Conservation (phyloP, 2,329 filamentous ascomycete genomes). For the Stagonosporopsis tanaceti region DNA sequence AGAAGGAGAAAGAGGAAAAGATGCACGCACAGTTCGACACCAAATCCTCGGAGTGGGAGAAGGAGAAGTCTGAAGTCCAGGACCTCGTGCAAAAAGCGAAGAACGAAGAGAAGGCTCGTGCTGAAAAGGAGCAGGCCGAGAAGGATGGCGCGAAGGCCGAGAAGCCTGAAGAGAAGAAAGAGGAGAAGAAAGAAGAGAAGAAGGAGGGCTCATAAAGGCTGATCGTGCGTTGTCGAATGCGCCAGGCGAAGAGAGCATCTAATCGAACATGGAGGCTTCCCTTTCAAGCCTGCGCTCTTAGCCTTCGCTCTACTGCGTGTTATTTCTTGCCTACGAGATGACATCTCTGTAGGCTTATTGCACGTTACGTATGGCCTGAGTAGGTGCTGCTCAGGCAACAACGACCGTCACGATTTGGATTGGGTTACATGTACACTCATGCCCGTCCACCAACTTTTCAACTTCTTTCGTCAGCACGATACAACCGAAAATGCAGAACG, state of each 20-base stretch:
- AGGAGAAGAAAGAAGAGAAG: conserved; percentile 27
- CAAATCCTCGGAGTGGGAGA: conserved; percentile 81
- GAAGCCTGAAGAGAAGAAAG: conserved; percentile 50
- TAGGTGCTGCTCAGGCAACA: conserved; percentile 13
- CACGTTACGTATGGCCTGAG: conserved; percentile 33
- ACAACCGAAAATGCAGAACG: not conserved
- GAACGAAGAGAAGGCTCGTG: conserved; percentile 48
- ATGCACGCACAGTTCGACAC: conserved; percentile 83
- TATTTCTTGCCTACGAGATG: not conserved
- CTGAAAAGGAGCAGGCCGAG: conserved; percentile 53
- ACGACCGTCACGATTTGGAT: conserved; percentile 29
- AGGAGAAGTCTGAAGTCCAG: conserved; percentile 83
- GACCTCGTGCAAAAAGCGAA: conserved; percentile 68
- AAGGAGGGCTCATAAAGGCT: conserved; percentile 17
- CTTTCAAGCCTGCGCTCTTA: not conserved
- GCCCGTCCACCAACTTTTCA: not conserved
- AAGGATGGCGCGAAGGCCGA: conserved; percentile 57
- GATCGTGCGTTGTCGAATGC: conserved; percentile 1
- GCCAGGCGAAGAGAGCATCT: not conserved
- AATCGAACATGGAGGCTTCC: not conserved
- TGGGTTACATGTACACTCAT: conserved; percentile 1
- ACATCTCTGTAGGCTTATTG: conserved; percentile 2
- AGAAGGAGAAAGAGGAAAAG: conserved; percentile 76
- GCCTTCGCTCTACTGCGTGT: not conserved
- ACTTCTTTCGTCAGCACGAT: not conserved